These are phyloP conservation scores for Mucor ambiguus DNA, from an alignment of 371 early-diverging fungal species.

Conservation along the genomic window DNA sequence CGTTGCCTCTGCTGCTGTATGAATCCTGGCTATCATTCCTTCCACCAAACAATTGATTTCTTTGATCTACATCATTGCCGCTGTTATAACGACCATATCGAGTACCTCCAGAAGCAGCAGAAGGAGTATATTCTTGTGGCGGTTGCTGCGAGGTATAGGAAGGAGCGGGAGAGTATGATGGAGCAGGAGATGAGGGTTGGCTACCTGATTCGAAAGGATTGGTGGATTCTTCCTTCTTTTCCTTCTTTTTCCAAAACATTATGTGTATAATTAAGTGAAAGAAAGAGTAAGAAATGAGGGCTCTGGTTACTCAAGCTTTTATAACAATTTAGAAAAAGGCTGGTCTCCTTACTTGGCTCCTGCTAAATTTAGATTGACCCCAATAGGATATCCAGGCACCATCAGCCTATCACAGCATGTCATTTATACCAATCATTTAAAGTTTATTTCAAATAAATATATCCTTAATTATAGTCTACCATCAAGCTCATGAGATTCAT, in stretches of 20 bases:
- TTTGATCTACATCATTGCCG: slow-evolving; percentile 22
- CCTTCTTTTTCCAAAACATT: slow-evolving; percentile 38
- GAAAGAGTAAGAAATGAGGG: not conserved
- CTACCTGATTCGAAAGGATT: slow-evolving; percentile 29
- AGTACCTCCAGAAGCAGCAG: not conserved
- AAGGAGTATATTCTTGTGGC: slow-evolving; percentile 5
- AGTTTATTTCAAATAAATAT: not conserved
- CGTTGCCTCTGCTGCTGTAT: not conserved
- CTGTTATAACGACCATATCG: slow-evolving; percentile 8
- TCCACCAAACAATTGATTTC: slow-evolving; percentile 18
- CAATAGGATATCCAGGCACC: not conserved
- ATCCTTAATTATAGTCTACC: slow-evolving; percentile 11
- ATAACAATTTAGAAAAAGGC: not conserved
- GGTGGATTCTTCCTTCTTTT: slow-evolving; percentile 27
- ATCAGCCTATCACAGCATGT: not conserved
- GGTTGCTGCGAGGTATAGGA: slow-evolving; percentile 18
- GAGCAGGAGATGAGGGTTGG: slow-evolving; percentile 26
- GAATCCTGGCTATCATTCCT: not conserved
- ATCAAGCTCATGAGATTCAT: slow-evolving; percentile 26
- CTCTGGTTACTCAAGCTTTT: slow-evolving; percentile 1
- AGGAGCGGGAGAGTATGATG: slow-evolving; percentile 27
- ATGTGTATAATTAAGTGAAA: slow-evolving; percentile 13
- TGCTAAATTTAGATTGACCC: not conserved
- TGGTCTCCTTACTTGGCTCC: not conserved
- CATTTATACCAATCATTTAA: too few relatives aligned